A percentile compares a stretch with the other conserved stretches of the same genome.
Evolutionary conservation across 345 rosid species (phyloP).

Genomic region (Aethionema arabicum): DNA sequence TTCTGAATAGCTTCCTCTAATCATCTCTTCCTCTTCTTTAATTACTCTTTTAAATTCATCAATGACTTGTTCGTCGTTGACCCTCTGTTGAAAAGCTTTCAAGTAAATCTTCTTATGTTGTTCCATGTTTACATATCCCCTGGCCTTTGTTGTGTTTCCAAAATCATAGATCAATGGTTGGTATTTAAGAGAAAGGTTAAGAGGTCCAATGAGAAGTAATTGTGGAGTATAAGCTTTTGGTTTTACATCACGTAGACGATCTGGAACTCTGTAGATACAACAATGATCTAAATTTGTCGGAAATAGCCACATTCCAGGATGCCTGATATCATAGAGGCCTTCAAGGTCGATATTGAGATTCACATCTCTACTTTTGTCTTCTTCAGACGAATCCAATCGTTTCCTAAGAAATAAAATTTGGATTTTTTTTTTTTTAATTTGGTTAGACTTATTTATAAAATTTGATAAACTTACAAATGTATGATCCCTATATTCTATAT

Average conservation of each 20-base stretch:
- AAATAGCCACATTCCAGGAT: conserved; percentile 4
- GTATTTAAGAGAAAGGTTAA: background rate
- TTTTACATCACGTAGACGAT: background rate
- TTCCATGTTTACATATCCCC: conserved; percentile 22
- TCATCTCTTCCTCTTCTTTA: background rate
- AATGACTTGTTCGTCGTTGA: background rate
- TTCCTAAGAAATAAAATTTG: too few relatives aligned
- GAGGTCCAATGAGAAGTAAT: conserved; percentile 12
- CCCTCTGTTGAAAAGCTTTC: background rate
- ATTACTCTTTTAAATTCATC: background rate
- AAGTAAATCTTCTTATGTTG: background rate
- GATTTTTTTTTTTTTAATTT: too few relatives aligned
- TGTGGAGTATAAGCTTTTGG: conserved; percentile 24
- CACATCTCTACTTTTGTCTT: too few relatives aligned
- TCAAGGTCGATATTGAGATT: too few relatives aligned
- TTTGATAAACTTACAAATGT: too few relatives aligned
- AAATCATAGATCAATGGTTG: conserved; percentile 17
- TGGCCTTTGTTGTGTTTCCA: too few relatives aligned
- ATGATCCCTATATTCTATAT: too few relatives aligned
- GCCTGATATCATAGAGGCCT: too few relatives aligned
- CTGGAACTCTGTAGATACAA: conserved; percentile 27
- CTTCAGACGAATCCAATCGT: too few relatives aligned
- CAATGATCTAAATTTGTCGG: background rate
- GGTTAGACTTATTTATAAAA: too few relatives aligned
- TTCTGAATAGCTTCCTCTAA: background rate